A percentile compares a stretch with the other conserved stretches of the same genome.
Evolutionary conservation across 1,139 yeast genomes (phyloP).

Genomic region (Lodderomyces pseudojiufengensis): DNA sequence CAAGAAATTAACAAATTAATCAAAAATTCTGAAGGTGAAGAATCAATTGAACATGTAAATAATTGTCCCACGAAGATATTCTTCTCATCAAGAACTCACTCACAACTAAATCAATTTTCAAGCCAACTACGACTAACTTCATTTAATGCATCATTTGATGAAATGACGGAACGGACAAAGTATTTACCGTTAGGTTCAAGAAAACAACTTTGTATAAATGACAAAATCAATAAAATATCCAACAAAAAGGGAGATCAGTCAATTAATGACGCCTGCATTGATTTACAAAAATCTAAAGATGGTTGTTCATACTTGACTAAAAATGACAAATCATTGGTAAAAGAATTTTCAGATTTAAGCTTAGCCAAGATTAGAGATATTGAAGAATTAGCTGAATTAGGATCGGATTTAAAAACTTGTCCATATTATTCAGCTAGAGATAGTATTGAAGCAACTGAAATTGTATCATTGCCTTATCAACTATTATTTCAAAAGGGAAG

Average conservation of each 20-base stretch:
- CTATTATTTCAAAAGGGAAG: conserved; percentile 64
- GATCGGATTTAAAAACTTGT: conserved; percentile 56
- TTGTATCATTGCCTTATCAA: conserved; percentile 84
- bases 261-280: conserved; percentile 81
- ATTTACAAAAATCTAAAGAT: conserved; percentile 49
- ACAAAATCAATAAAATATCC: conserved; percentile 38
- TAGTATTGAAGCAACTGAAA: conserved; percentile 58
- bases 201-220: conserved; percentile 79
- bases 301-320: conserved; percentile 54
- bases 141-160: conserved; percentile 60
- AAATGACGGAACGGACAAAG: conserved; percentile 43
- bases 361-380: conserved; percentile 72
- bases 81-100: conserved; percentile 87
- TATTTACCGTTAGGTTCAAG: conserved; percentile 76
- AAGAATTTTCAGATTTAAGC: conserved; percentile 56
- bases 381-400: conserved; percentile 69
- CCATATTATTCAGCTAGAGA: conserved; percentile 78
- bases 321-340: conserved; percentile 28
- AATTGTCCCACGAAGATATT: conserved; percentile 47
- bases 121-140: conserved; percentile 62
- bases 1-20: conserved; percentile 44
- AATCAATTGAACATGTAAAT: conserved; percentile 16
- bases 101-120: conserved; percentile 81
- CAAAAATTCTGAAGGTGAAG: conserved; percentile 16
- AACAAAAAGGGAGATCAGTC: conserved; percentile 46